Evolutionary conservation across 495 filamentous ascomycete genomes (phyloP).

Genomic region (Penicillium coffeae): DNA sequence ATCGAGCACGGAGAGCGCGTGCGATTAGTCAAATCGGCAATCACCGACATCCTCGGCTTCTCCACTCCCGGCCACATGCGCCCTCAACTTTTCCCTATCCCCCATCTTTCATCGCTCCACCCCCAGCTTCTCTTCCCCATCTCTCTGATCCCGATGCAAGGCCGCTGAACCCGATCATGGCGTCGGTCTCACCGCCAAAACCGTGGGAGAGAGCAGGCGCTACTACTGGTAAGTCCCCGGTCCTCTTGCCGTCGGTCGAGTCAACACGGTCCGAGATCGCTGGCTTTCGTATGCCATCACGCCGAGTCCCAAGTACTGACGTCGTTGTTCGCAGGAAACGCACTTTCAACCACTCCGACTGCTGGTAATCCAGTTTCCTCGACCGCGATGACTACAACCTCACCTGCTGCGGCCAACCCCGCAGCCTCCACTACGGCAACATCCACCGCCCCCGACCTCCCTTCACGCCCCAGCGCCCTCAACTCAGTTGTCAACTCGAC

Average conservation of each 20-base stretch:
- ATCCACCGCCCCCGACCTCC: conserved; percentile 65
- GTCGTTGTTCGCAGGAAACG: conserved; percentile 26
- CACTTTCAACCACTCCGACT: conserved; percentile 34
- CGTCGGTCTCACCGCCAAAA: conserved; percentile 81
- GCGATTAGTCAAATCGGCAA: conserved; percentile 12
- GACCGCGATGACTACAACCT: conserved; percentile 37
- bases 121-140: conserved; percentile 9
- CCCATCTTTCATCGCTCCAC: conserved; percentile 15
- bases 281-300: neutral
- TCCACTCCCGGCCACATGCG: conserved; percentile 31
- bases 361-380: conserved; percentile 35
- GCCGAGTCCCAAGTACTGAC: neutral
- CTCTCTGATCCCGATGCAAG: conserved; percentile 28
- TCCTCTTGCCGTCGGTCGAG: neutral
- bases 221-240: conserved; percentile 45
- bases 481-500: conserved; percentile 77
- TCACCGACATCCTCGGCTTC: conserved; percentile 30
- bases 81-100: conserved; percentile 13
- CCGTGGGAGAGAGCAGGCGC: conserved; percentile 86
- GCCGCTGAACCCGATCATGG: conserved; percentile 36
- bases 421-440: conserved; percentile 43
- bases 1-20: too few species aligned
- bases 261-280: conserved; percentile 6
- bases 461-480: conserved; percentile 71
- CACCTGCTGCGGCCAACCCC: conserved; percentile 36